Evolutionary conservation across 768 basidiomycete species (phyloP).

Genomic region (Mycena metata): DNA sequence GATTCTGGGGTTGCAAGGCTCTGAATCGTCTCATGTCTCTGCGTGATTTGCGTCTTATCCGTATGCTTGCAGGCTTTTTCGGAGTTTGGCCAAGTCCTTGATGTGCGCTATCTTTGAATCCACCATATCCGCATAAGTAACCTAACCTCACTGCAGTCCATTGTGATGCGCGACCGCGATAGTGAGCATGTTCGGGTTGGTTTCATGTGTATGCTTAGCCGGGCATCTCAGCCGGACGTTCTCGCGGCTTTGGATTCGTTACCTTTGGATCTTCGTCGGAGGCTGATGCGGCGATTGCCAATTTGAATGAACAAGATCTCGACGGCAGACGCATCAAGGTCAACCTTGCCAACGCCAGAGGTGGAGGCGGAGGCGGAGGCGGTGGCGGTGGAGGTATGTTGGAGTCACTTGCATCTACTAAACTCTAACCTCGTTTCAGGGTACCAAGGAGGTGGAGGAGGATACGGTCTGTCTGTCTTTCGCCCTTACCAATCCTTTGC

Average conservation of each 20-base stretch:
- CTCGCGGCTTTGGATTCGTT: slow-evolving; percentile 97
- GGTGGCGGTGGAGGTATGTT: slow-evolving; percentile 50
- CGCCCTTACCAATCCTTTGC: too few relatives aligned
- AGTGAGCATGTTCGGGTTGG: slow-evolving; percentile 48
- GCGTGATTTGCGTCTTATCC: slow-evolving; percentile 61
- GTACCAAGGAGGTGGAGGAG: slow-evolving; percentile 15
- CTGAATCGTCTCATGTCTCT: slow-evolving; percentile 44
- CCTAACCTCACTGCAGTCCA: slow-evolving; percentile 75
- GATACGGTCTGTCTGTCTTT: not conserved
- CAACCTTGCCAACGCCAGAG: slow-evolving; percentile 84
- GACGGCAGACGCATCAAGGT: slow-evolving; percentile 94
- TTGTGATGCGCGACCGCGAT: slow-evolving; percentile 99
- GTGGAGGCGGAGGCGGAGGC: slow-evolving; percentile 66
- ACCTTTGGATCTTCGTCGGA: slow-evolving; percentile 74
- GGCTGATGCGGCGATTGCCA: slow-evolving; percentile 82
- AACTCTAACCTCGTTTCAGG: not conserved
- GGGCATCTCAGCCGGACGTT: slow-evolving; percentile 72
- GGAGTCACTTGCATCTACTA: not conserved
- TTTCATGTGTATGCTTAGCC: slow-evolving; percentile 7
- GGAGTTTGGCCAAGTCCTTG: slow-evolving; percentile 84
- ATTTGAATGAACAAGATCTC: slow-evolving; percentile 90
- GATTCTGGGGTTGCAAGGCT: slow-evolving; percentile 52
- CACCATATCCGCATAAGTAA: slow-evolving; percentile 50
- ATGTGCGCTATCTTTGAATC: slow-evolving; percentile 80
- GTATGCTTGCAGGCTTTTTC: slow-evolving; percentile 82